Evolutionary conservation across 306 rosid genomes (phyloP), one percentile per base, ranked within the genome.

Genomic region (Vigna nakashimae): DNA sequence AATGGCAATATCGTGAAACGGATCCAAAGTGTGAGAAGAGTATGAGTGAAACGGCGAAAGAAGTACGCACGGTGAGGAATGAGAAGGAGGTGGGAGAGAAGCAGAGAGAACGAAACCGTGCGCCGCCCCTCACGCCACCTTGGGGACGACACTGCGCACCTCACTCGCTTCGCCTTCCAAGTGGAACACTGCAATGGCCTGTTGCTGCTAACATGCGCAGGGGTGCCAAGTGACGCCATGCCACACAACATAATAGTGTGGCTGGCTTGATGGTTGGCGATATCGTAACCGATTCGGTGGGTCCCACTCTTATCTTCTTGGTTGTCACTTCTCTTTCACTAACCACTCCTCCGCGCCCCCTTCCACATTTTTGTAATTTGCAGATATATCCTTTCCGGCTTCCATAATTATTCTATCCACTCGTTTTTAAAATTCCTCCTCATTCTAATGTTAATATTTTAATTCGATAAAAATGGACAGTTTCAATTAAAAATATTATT

Each of bases 101-200:
- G 71, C 2, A 92, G 77, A 75, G 97, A 83, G 67, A 92, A 46
- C 67, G 93, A 91, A 79, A 92, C 80, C 79, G 75, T 50, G 34
- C 97, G 96, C 59, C 98, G 83, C 38, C 91, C 82, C 75, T 94
- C 89, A 60, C 79, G 89, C 82, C 94, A 75, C 73, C 72, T 69
- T 20, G 79, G 80, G 16, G 97, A 74, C 28, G 89, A 83, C 84
- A 75, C 60, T 63, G 90, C 83, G 90, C 92, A 88, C 71, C 85
- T 84, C 80, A 80, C 82, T 17, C 66, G 82, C 77, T 51, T 50
- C 26, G 42, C n/a, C 40, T 63, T 79, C 28, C 55, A 34, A 34
- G 20, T 8, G 4, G 77, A 81, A 51, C 58, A 76, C 24, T 3
- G 16, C 63, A 71, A 80, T 40, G 81, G 75, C 48, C 64, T 84